Base-by-base conservation (phyloP, 1,284 basidiomycete species). In the Rhodotorula sp. region DNA sequence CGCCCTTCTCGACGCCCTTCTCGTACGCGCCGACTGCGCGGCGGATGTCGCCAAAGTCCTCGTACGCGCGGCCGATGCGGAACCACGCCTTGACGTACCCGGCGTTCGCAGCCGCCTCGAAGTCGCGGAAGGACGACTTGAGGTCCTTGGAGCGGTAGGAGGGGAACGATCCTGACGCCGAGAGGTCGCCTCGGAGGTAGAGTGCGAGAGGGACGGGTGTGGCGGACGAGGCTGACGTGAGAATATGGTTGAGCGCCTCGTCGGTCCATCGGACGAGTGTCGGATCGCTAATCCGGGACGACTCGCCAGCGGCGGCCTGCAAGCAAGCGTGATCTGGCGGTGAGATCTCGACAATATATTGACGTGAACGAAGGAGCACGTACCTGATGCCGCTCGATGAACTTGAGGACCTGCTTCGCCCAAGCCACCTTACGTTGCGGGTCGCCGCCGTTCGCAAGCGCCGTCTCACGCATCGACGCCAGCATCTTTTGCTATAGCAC, bases 11-110 rank as follows among this genome's bases (percentile, higher is more conserved):
- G 44, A 88, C 85, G 2, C 92, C 94, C 13, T 90, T 86, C 76
- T 92, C 89, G 79, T 94, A 95, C 76, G 92, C 94, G 54, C 91
- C 90, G 59, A 84, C 86, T 0, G 94, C 92, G 51, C 89, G 87
- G 0, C 81, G 72, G 2, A 85, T 69, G 54, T 79, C 78, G 10
- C 77, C 75, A 51, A 68, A 73, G 60, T 77, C 70, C 58, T 97
- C 95, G 80, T 97, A 97, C 77, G 97, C 94, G 39, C 90, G 84
- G 0, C 93, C 94, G 5, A 97, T 87, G 58, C 89, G 86, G 83
- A 94, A 97, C 94, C 94, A 97, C 0, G 90, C 90, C 36, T 86
- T 83, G 19, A 84, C 82, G 75, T 88, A 89, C 0, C 92, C 92
- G 3, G 85, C 86, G 50, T 90, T 85, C 1, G 92, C 92, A 1